Conservation (phyloP, 1,284 basidiomycete genomes). For the Tremellales sp. region DNA sequence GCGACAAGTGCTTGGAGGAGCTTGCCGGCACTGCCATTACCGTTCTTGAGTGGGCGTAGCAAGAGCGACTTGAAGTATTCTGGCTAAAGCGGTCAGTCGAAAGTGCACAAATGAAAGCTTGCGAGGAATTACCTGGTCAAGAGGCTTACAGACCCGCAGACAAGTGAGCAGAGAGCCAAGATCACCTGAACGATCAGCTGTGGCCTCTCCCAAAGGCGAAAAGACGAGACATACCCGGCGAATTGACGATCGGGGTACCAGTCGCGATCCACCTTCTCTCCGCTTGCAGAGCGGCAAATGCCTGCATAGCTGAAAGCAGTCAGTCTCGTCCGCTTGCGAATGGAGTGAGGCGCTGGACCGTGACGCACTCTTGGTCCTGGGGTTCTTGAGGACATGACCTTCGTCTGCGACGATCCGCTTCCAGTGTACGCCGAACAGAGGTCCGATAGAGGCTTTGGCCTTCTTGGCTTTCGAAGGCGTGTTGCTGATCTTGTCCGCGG, state of each 20-base stretch:
- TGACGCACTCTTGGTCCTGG: constrained; percentile 63
- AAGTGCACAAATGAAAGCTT: too few relatives aligned
- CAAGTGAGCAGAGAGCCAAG: constrained; percentile 79
- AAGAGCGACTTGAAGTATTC: constrained; percentile 74
- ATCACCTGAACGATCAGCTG: constrained; percentile 54
- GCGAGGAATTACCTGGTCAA: constrained; percentile 58
- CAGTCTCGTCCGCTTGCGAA: neutral
- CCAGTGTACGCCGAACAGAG: constrained; percentile 69
- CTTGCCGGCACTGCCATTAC: constrained; percentile 61
- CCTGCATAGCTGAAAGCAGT: constrained; percentile 56
- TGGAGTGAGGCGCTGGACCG: too few relatives aligned
- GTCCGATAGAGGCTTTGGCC: constrained; percentile 43
- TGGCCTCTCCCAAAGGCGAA: too few relatives aligned
- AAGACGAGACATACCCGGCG: constrained; percentile 51
- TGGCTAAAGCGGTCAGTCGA: too few relatives aligned
- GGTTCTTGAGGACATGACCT: constrained; percentile 79
- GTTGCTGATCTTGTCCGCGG: constrained; percentile 9
- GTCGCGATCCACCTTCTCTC: constrained; percentile 65
- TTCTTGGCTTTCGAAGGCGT: constrained; percentile 26
- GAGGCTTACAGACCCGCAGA: constrained; percentile 70
- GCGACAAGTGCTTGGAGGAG: constrained; percentile 79
- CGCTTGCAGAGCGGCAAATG: constrained; percentile 63
- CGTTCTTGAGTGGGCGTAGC: constrained; percentile 66
- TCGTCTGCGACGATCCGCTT: constrained; percentile 85
- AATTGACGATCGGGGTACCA: constrained; percentile 80